Conservation (phyloP, 305 asterid genomes). For the Plantago coronopus region DNA sequence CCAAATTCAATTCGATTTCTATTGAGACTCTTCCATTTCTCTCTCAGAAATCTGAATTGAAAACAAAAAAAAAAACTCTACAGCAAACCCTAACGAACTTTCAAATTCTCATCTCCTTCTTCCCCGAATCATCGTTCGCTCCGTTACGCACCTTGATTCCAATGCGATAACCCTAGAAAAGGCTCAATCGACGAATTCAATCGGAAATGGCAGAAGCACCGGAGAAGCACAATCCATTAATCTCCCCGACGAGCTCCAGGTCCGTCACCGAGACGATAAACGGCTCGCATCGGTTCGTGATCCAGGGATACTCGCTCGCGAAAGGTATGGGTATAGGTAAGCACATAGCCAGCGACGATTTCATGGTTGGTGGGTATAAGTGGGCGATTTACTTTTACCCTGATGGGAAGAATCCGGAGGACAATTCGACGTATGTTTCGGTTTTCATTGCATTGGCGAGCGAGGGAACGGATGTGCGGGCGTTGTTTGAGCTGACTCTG, state of each 20-base stretch:
- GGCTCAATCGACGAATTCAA: neutral
- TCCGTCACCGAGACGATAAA: slow-evolving; percentile 81
- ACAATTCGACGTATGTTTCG: slow-evolving; percentile 78
- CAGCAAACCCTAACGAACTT: neutral
- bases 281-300: slow-evolving; percentile 81
- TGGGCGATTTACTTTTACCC: slow-evolving; percentile 99
- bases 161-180: neutral
- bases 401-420: slow-evolving; percentile 91
- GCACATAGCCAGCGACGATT: slow-evolving; percentile 88
- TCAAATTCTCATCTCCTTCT: neutral
- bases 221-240: slow-evolving; percentile 34
- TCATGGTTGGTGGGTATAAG: slow-evolving; percentile 83
- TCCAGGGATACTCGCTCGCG: slow-evolving; percentile 85
- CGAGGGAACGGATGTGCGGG: slow-evolving; percentile 94
- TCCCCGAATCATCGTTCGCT: neutral
- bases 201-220: slow-evolving; percentile 40
- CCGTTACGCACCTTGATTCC: neutral
- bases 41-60: neutral
- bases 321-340: slow-evolving; percentile 95
- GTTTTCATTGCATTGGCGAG: slow-evolving; percentile 88
- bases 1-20: too few relatives aligned
- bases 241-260: slow-evolving; percentile 69
- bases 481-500: slow-evolving; percentile 84
- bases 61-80: neutral
- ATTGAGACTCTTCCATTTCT: neutral